A percentile compares a stretch with the other conserved stretches of the same genome.
phyloP scores from a whole-genome alignment of 805 yeast species.

The Saturnispora mendoncae region DNA sequence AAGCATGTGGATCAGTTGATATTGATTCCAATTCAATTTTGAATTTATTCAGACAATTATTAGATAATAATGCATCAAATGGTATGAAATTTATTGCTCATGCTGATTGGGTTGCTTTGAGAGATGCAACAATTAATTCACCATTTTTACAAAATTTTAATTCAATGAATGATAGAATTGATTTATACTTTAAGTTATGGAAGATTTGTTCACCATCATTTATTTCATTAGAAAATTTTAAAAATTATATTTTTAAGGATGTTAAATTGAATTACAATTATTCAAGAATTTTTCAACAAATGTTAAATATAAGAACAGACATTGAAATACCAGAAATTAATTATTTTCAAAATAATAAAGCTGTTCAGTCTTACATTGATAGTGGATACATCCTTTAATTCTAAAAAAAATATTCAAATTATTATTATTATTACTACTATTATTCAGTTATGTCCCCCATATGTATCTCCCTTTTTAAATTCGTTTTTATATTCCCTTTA shows the following conservation, averaged over 20 bases:
- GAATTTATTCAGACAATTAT: constrained; percentile 25
- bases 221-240: constrained; percentile 39
- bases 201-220: constrained; percentile 41
- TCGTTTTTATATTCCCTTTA: not conserved
- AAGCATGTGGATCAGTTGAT: constrained; percentile 60
- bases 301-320: constrained; percentile 31
- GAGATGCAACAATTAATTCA: constrained; percentile 62
- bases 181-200: constrained; percentile 47
- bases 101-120: constrained; percentile 78
- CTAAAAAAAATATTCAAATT: not conserved
- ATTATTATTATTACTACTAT: not conserved
- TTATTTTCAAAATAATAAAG: constrained; percentile 26
- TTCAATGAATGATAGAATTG: constrained; percentile 36
- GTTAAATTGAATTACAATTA: constrained; percentile 34
- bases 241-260: constrained; percentile 37
- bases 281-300: constrained; percentile 31
- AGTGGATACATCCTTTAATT: constrained; percentile 18
- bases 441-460: not conserved
- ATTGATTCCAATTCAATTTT: constrained; percentile 47
- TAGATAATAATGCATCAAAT: constrained; percentile 38
- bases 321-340: constrained; percentile 35
- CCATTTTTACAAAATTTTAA: constrained; percentile 24
- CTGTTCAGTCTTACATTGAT: constrained; percentile 25
- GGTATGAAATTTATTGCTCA: constrained; percentile 60
- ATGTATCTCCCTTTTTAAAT: too few species aligned